These are phyloP conservation scores for Diatrype stigma DNA, from an alignment of 2,329 filamentous ascomycete species.

Conservation along the genomic window DNA sequence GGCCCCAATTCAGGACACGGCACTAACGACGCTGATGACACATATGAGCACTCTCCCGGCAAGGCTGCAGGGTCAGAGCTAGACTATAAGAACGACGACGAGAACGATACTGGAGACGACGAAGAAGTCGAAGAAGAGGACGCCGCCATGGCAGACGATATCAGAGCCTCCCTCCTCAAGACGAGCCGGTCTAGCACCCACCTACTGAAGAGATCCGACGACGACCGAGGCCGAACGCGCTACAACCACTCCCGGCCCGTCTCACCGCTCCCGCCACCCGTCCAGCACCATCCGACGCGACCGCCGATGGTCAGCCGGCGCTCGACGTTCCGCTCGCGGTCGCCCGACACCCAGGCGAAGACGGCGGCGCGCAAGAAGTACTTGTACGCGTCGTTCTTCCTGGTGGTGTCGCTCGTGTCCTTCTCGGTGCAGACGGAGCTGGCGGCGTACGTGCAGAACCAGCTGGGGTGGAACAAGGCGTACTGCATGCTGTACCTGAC, in stretches of 20 bases:
- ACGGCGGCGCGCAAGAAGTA: slow-evolving; percentile 76
- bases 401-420: slow-evolving; percentile 75
- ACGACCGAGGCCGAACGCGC: slow-evolving; percentile 23
- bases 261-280: slow-evolving; percentile 18
- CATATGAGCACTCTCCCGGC: background rate
- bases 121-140: slow-evolving; percentile 37
- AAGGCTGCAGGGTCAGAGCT: background rate
- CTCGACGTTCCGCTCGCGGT: slow-evolving; percentile 72
- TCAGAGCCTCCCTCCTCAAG: slow-evolving; percentile 42
- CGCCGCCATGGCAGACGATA: slow-evolving; percentile 30
- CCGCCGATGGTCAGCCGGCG: slow-evolving; percentile 45
- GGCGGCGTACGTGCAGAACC: slow-evolving; percentile 88
- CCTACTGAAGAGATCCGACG: slow-evolving; percentile 32
- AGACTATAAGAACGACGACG: slow-evolving; percentile 23
- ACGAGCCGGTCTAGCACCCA: slow-evolving; percentile 41
- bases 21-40: background rate
- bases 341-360: slow-evolving; percentile 61
- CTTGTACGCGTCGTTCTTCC: slow-evolving; percentile 78
- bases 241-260: slow-evolving; percentile 22
- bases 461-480: slow-evolving; percentile 93
- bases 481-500: slow-evolving; percentile 99
- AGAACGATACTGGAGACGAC: slow-evolving; percentile 32
- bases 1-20: background rate
- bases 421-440: slow-evolving; percentile 96
- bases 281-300: slow-evolving; percentile 27